phyloP scores from a whole-genome alignment of 1,284 basidiomycete genomes.

The Volvariella surrecta region DNA sequence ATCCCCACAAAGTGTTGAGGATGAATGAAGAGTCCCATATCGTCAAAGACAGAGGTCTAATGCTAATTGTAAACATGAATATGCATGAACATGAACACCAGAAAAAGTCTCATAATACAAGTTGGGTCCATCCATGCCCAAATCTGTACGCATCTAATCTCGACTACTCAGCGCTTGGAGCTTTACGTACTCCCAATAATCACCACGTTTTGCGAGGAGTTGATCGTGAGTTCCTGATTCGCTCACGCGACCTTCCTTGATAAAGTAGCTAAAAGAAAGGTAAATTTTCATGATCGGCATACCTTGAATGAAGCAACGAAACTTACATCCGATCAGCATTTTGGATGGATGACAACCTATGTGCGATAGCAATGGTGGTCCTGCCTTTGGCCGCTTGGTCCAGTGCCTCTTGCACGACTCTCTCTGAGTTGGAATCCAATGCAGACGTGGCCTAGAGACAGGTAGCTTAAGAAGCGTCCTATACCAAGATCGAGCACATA shows the following conservation, averaged over 20 bases:
- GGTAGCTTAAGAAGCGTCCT: too few relatives aligned
- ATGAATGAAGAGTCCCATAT: too few relatives aligned
- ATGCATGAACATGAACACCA: too few relatives aligned
- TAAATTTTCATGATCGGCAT: slow-evolving; percentile 12
- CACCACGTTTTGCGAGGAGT: slow-evolving; percentile 62
- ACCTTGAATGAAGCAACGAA: neutral
- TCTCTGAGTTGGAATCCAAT: slow-evolving; percentile 88
- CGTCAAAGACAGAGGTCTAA: too few relatives aligned
- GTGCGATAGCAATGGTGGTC: slow-evolving; percentile 90
- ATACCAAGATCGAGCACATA: too few relatives aligned
- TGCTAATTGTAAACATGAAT: too few relatives aligned
- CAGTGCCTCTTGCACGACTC: slow-evolving; percentile 88
- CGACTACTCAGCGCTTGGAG: slow-evolving; percentile 65
- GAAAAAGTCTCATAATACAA: too few relatives aligned
- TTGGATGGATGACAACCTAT: slow-evolving; percentile 89
- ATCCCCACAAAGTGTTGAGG: too few relatives aligned
- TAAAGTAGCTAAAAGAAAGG: slow-evolving; percentile 60
- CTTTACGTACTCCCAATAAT: slow-evolving; percentile 84
- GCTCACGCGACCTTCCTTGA: slow-evolving; percentile 83
- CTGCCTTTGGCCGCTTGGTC: slow-evolving; percentile 86
- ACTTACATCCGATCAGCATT: slow-evolving; percentile 87
- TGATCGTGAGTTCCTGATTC: slow-evolving; percentile 88
- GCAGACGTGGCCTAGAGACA: slow-evolving; percentile 72
- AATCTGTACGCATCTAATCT: too few relatives aligned
- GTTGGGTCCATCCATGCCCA: too few relatives aligned